A percentile compares a stretch with the other conserved stretches of the same genome.
These are phyloP conservation scores for Exidia glandulosa DNA, from an alignment of 768 basidiomycete genomes.

Conservation along the genomic window DNA sequence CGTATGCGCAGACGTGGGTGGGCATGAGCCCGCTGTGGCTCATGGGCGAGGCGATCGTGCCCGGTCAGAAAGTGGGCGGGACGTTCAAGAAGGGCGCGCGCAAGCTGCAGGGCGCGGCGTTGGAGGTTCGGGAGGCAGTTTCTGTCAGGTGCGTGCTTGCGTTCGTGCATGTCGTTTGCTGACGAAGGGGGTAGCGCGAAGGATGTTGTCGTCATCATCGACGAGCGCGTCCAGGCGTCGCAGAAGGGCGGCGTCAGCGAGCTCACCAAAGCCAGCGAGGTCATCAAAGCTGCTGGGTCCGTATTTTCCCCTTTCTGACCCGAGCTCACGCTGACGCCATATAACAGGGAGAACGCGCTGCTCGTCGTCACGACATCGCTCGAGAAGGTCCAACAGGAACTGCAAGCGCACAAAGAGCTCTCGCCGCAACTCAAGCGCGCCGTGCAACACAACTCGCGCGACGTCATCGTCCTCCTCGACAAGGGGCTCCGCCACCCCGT, in stretches of 20 bases:
- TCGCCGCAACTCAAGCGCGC: not conserved
- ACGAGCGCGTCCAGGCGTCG: constrained; percentile 8
- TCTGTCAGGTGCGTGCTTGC: not conserved
- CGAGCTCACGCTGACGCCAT: not conserved
- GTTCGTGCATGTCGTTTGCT: no score
- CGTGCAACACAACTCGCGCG: constrained; percentile 8
- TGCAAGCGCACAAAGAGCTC: not conserved
- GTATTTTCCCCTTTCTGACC: not conserved
- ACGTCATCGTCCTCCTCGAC: constrained; percentile 10
- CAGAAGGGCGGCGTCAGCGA: constrained; percentile 2
- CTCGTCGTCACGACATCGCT: constrained; percentile 10
- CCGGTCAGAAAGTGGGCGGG: constrained; percentile 9
- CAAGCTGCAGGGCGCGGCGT: constrained; percentile 7
- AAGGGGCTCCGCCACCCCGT: constrained; percentile 12
- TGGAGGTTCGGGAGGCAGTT: constrained; percentile 7
- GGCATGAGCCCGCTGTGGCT: constrained; percentile 9
- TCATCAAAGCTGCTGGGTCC: constrained; percentile 11
- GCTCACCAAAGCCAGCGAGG: constrained; percentile 7
- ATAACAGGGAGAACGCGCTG: constrained; percentile 9
- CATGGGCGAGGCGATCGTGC: constrained; percentile 10
- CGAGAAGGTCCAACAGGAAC: constrained; percentile 5
- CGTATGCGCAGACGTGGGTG: constrained; percentile 9
- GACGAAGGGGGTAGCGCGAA: not conserved
- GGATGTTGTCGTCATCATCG: constrained; percentile 9
- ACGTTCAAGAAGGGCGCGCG: constrained; percentile 9